These are phyloP conservation scores for Aciculosporium take DNA, from an alignment of 2,329 filamentous ascomycete genomes.

Conservation along the genomic window DNA sequence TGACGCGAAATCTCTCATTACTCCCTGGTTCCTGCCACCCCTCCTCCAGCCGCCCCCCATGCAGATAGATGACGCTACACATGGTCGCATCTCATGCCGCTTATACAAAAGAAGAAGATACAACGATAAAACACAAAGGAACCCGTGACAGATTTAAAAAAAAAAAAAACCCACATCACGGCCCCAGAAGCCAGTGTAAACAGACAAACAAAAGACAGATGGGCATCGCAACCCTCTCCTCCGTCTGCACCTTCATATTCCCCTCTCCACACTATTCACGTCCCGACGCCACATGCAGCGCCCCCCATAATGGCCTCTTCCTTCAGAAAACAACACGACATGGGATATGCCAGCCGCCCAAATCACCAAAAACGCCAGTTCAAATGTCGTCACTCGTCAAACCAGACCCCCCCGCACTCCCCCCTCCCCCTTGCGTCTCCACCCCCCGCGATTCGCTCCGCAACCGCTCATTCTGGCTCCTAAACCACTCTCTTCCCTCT, in stretches of 20 bases:
- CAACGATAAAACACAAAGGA: background rate
- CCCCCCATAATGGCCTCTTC: background rate
- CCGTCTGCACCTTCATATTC: too few relatives aligned
- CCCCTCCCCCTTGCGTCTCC: constrained; percentile 16
- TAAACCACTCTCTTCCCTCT: constrained; percentile 32
- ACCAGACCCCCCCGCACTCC: constrained; percentile 15
- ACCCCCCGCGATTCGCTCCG: constrained; percentile 20
- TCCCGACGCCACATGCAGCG: too few relatives aligned
- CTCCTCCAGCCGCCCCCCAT: background rate
- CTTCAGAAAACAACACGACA: background rate
- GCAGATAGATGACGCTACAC: background rate
- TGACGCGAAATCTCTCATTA: too few relatives aligned
- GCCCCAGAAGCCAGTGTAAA: too few relatives aligned
- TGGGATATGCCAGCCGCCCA: background rate
- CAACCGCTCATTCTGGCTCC: constrained; percentile 28
- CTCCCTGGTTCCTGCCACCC: background rate
- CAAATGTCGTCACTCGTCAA: constrained; percentile 17
- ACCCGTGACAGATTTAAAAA: background rate
- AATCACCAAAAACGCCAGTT: constrained; percentile 7
- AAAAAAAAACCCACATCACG: too few relatives aligned
- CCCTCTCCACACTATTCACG: too few relatives aligned
- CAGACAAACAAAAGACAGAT: too few relatives aligned
- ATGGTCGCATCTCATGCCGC: constrained; percentile 6
- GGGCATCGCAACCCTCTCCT: too few relatives aligned
- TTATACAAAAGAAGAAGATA: constrained; percentile 8